Base-by-base conservation (phyloP, 441 rosid genomes). In the Capsella rubella region DNA sequence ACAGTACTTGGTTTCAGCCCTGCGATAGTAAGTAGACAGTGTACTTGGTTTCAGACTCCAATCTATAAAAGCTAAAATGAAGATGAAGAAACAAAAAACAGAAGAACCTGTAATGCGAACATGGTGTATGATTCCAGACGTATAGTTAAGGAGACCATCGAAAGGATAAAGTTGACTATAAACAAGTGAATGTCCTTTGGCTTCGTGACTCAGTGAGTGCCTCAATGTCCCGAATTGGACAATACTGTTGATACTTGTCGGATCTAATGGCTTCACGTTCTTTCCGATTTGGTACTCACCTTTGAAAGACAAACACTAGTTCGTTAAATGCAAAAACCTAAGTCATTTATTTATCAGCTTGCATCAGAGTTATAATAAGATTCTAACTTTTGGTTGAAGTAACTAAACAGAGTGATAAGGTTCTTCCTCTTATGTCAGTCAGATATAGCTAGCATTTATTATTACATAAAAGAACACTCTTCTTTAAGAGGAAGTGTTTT, bases 51-150 rank as follows among this genome's bases (percentile, higher is more conserved):
- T 34, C 37, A 34, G 2, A 8, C 37, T 8, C 6, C 2, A 32
- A 16, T 8, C 8, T 47, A 21, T 55, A 0, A 59, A 63, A 63
- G 55, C 68, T 63, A 47, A 63, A 32, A 55, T 7, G n/a, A 66
- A 51, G 25, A 37, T 0, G 63, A 53, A 14, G 15, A 45, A 31
- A 46, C 0, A 45, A 37, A 37, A 1, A 25, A 14, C 16, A 29
- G 53, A 74, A 2, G 11, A 75, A 88, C 97, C 93, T 68, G 84
- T 82, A 49, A 91, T 82, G 62, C 89, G 89, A 78, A 86, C 97
- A 42, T 91, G 97, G 78, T 91, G 95, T 32, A 89, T 88, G 78
- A 88, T 88, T 60, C 95, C 95, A 63, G 97, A 91, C 57, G 93
- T 91, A n/a, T 91, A 91, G 64, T 91, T 91, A 47, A 82, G 84